phyloP scores from a whole-genome alignment of 2,329 filamentous ascomycete species.

The Tympanopsis confertula region DNA sequence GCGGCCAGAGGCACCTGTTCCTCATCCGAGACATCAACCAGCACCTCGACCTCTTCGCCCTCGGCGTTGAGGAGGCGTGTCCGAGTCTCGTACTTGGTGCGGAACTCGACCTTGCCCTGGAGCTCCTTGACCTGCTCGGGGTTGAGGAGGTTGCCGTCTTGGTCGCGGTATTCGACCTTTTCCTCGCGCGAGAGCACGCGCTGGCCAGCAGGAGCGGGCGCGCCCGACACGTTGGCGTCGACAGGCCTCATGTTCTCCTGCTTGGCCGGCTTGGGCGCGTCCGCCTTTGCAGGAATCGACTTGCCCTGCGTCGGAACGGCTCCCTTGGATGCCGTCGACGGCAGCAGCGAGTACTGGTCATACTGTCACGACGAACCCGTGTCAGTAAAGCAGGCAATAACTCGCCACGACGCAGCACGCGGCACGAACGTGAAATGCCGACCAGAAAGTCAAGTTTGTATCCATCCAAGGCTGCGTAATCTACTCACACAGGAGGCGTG shows the following conservation, averaged over 20 bases:
- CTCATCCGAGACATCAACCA: no score
- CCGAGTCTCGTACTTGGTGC: slow-evolving; percentile 55
- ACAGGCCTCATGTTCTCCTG: slow-evolving; percentile 6
- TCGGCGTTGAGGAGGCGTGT: slow-evolving; percentile 38
- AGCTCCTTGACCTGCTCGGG: slow-evolving; percentile 47
- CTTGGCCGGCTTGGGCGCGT: not conserved
- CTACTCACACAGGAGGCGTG: not conserved
- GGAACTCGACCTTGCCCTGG: slow-evolving; percentile 52
- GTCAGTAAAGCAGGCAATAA: no score
- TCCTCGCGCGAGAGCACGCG: slow-evolving; percentile 17
- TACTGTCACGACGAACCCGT: no score
- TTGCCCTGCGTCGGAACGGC: no score
- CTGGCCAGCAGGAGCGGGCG: slow-evolving; percentile 13
- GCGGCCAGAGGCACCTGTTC: no score
- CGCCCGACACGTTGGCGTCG: slow-evolving; percentile 5
- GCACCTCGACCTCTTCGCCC: slow-evolving; percentile 51
- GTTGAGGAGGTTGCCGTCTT: slow-evolving; percentile 51
- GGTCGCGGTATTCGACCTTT: slow-evolving; percentile 55
- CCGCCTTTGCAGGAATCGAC: slow-evolving; percentile 2
- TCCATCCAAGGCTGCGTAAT: not conserved
- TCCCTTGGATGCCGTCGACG: no score
- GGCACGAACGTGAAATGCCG: slow-evolving; percentile 4
- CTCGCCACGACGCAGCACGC: slow-evolving; percentile 11
- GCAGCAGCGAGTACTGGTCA: no score
- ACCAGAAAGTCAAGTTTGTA: no score